Base-by-base conservation (phyloP, 2,329 filamentous ascomycete genomes). In the Trichophyton schoenleinii region DNA sequence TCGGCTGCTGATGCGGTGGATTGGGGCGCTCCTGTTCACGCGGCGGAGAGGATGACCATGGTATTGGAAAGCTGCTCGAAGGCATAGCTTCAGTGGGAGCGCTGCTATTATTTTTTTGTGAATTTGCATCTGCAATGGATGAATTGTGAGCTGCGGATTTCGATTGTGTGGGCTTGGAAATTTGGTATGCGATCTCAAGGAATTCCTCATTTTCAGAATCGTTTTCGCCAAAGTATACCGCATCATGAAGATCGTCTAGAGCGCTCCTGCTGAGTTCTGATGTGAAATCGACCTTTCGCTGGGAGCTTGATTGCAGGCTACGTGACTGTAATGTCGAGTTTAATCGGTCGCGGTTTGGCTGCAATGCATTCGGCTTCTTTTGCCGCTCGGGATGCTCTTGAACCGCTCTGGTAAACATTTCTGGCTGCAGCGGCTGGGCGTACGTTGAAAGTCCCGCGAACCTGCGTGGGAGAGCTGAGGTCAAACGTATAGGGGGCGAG, bases 111-210 rank as follows among this genome's bases (percentile, higher is more conserved):
- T 60, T 57, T 57, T 13, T 22, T 25, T 34, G 44, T 36, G 15
- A 22, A 15, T 20, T 34, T 28, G 18, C 28, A 13, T 42, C 22
- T 58, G 59, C 31, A 59, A 58, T 67, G 60, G 64, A 67, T 9
- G 69, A 61, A 60, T 15, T 3, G 60, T 48, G n/a, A 58, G 18
- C 31, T 49, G 36, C 4, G 44, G 34, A 31, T 48, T 59, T 9
- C 36, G 41, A 68, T 68, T 22, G 68, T 70, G 60, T 69, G 28
- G 59, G 18, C n/a, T 36, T 34, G 13, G 52, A 55, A 52, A 72
- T 4, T 67, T 73, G 60, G 89, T 90, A 83, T 20, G 86, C 81
- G 67, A 96, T 91, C 70, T 92, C 88, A 68, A 90, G 89, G 66
- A 95, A 94, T 69, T 96, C 91, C 67, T 92, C 86, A 64, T 91